Percentiles rank a stretch among this genome's conserved stretches.
phyloP scores from a whole-genome alignment of 1,139 yeast species.

The Magnusiomyces sp. region DNA sequence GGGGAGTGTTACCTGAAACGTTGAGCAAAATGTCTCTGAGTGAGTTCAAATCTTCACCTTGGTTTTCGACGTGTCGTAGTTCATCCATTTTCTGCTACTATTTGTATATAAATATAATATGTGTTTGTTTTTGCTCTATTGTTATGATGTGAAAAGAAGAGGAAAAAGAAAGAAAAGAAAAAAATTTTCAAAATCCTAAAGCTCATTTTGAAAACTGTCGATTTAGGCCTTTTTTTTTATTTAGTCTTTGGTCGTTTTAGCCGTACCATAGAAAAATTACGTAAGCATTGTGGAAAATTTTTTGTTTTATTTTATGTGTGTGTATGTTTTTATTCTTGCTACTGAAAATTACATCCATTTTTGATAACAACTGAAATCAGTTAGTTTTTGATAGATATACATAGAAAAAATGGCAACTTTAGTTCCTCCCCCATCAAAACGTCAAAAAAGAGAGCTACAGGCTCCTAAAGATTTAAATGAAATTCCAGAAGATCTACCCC shows the following conservation, averaged over 20 bases:
- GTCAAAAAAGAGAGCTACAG: constrained; percentile 79
- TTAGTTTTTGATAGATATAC: not conserved
- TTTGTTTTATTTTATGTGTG: not conserved
- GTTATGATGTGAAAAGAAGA: constrained; percentile 5
- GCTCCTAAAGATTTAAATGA: constrained; percentile 66
- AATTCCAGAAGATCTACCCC: constrained; percentile 72
- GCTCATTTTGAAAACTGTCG: not conserved
- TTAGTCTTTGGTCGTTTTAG: not conserved
- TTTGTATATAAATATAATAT: not conserved
- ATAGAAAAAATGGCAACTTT: constrained; percentile 70
- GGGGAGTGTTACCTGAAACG: constrained; percentile 49
- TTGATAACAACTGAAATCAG: not conserved
- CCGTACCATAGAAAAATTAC: not conserved
- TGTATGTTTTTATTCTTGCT: not conserved
- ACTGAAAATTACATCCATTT: not conserved
- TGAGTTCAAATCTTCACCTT: constrained; percentile 22
- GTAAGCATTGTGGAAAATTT: not conserved
- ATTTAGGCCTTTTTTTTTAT: no score
- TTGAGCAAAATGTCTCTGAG: constrained; percentile 28
- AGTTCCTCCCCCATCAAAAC: constrained; percentile 89
- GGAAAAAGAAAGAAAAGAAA: constrained; percentile 3
- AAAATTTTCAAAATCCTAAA: constrained; percentile 9
- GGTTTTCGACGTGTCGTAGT: constrained; percentile 31
- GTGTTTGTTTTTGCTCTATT: not conserved
- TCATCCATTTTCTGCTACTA: constrained; percentile 26